Percentiles rank a stretch among this genome's conserved stretches.
These are phyloP conservation scores for Tetrastigma voinierianum DNA, from an alignment of 164 flowering plant species.

Conservation along the genomic window DNA sequence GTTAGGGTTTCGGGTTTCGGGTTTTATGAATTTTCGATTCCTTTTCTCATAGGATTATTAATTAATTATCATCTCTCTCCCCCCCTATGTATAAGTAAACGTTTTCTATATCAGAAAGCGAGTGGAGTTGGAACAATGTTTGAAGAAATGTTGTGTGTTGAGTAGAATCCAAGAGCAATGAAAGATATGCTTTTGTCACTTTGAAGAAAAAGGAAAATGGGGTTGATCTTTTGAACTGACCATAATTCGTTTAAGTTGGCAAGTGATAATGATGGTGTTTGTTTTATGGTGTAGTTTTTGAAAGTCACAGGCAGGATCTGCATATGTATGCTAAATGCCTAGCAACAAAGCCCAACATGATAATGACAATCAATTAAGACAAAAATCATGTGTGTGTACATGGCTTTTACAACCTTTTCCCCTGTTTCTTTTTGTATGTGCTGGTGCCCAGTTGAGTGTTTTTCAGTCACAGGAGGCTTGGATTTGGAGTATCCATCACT, in stretches of 20 bases:
- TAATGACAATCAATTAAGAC: constrained; percentile 8
- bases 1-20: constrained; percentile 2
- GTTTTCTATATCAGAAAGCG: constrained; percentile 26
- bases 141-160: constrained; percentile 8
- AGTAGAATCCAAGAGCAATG: neutral
- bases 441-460: too few species aligned
- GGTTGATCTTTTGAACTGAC: too few species aligned
- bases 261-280: neutral
- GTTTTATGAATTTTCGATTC: constrained; percentile 12
- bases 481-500: too few species aligned
- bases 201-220: neutral
- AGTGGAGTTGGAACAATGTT: constrained; percentile 11
- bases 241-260: neutral
- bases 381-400: constrained; percentile 5
- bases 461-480: too few species aligned
- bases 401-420: neutral
- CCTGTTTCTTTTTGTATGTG: neutral
- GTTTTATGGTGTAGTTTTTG: neutral
- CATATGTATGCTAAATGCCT: neutral
- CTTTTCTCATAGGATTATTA: neutral
- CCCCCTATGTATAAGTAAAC: neutral
- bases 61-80: neutral
- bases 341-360: neutral
- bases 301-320: neutral
- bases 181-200: neutral